phyloP scores from a whole-genome alignment of 2,329 filamentous ascomycete species.

The Trichoderma hamatum region DNA sequence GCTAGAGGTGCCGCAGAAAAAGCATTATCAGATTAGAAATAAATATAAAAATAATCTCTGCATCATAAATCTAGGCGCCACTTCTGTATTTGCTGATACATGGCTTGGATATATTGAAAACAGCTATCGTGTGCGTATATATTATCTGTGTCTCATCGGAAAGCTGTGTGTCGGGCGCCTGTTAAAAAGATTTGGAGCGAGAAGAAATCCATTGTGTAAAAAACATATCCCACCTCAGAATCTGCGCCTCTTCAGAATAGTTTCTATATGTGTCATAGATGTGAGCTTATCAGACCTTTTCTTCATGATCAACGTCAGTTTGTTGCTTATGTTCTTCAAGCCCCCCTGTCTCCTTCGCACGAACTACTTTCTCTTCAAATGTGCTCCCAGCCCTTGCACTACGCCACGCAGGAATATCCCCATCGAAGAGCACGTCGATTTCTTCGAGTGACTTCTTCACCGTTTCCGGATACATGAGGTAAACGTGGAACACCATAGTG shows the following conservation, averaged over 20 bases:
- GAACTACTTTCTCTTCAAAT: not conserved
- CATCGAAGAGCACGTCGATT: not conserved
- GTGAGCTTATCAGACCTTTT: not conserved
- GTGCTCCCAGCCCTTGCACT: constrained; percentile 1
- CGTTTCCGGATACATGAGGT: constrained; percentile 6
- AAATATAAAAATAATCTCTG: not conserved
- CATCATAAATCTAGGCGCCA: not conserved
- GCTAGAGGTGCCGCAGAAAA: constrained; percentile 27
- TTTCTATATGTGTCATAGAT: not conserved
- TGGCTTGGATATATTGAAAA: not conserved
- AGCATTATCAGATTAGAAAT: not conserved
- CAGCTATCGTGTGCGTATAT: not conserved
- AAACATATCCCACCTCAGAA: not conserved
- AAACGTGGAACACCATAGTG: constrained; percentile 11
- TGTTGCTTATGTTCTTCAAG: not conserved
- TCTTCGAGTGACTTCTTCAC: constrained; percentile 5
- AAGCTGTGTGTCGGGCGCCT: too few species aligned
- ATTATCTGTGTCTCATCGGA: too few species aligned
- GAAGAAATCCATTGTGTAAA: not conserved
- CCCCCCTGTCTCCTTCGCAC: not conserved
- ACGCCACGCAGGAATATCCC: not conserved
- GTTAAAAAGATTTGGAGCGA: not conserved
- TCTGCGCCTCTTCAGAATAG: not conserved
- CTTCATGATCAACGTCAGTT: not conserved
- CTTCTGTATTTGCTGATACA: not conserved